Evolutionary conservation across 1,284 basidiomycete genomes (phyloP).

Genomic region (Exobasidium rhododendri): DNA sequence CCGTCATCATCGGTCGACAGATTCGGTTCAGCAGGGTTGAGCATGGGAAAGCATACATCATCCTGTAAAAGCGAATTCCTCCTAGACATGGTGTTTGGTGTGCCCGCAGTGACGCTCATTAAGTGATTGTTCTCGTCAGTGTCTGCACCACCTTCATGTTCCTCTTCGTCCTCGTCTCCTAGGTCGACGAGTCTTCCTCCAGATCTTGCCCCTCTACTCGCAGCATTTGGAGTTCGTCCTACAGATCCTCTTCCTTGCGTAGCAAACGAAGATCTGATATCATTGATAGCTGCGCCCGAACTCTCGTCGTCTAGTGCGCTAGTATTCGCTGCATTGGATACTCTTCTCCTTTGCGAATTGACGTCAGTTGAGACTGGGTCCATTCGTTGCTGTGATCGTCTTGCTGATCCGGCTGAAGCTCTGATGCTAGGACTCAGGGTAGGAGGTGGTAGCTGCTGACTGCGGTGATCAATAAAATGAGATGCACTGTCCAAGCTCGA

Average conservation of each 20-base stretch:
- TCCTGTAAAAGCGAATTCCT: conserved; percentile 39
- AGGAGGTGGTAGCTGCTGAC: conserved; percentile 46
- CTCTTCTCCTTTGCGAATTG: neutral
- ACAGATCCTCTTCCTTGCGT: neutral
- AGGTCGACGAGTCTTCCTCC: conserved; percentile 9
- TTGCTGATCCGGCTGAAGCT: conserved; percentile 15
- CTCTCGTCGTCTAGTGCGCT: conserved; percentile 10
- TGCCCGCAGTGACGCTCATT: neutral
- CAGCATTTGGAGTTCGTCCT: neutral
- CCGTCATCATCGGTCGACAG: conserved; percentile 1
- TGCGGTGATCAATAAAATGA: conserved; percentile 54
- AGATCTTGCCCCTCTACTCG: conserved; percentile 7
- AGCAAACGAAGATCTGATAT: neutral
- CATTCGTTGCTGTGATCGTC: conserved; percentile 22
- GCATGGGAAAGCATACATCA: conserved; percentile 53
- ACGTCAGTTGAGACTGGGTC: conserved; percentile 11
- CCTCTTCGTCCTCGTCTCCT: conserved; percentile 12
- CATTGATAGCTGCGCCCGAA: neutral
- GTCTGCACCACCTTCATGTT: conserved; percentile 19
- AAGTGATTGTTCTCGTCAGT: neutral
- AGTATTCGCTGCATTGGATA: neutral
- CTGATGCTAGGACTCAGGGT: conserved; percentile 23
- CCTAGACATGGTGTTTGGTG: conserved; percentile 28
- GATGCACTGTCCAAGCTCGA: conserved; percentile 48
- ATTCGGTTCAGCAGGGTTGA: conserved; percentile 19